Base-by-base conservation (phyloP, 352 stramenopile genomes). In the Phytophthora pseudosyringae region DNA sequence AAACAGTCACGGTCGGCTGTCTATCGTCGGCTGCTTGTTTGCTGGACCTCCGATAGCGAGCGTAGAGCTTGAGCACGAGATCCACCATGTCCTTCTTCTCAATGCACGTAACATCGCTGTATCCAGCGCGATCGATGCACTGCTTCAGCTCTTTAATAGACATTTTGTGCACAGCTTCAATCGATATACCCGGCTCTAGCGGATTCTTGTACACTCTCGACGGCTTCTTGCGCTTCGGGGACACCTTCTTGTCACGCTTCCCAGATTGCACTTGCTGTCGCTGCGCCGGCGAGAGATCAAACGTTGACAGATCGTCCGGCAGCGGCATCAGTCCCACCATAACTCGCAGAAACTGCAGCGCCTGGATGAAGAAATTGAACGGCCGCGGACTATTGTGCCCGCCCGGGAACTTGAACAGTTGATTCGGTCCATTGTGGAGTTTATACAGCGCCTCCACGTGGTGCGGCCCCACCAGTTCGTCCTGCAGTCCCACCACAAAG, bases 11-110 rank as follows among this genome's bases (percentile, higher is more conserved):
- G 1, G 35, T 32, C 18, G 39, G 40, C 21, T 72, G 69, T 50
- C 56, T 69, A 25, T 76, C 73, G 38, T 76, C 43, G 0, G 55
- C 51, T 55, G 71, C 57, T 35, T 86, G 70, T n/a, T 78, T 81
- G 49, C 75, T 84, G 26, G 79, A 85, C 49, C 76, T 69, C 48
- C 76, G 70, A 51, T 91, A 88, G n/a, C 83, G 80, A 12, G 73
- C 68, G 53, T 93, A 87, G 1, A 95, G 73, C 67, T 92, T 93
- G 16, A 92, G 67, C 35, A 94, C 83, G n/a, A 95, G 76, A 9
- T 94, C 83, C 44, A 95, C 74, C 36, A 95, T 75, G 25, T 95
- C 87, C 40, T 78, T 74, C 67, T 94, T 95, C 62, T 95, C 87
- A 38, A 95, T 84, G 46, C 86, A 90, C 29, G 84, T 76, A 13